phyloP scores from a whole-genome alignment of 2,329 filamentous ascomycete genomes.

The Microsporum canis region DNA sequence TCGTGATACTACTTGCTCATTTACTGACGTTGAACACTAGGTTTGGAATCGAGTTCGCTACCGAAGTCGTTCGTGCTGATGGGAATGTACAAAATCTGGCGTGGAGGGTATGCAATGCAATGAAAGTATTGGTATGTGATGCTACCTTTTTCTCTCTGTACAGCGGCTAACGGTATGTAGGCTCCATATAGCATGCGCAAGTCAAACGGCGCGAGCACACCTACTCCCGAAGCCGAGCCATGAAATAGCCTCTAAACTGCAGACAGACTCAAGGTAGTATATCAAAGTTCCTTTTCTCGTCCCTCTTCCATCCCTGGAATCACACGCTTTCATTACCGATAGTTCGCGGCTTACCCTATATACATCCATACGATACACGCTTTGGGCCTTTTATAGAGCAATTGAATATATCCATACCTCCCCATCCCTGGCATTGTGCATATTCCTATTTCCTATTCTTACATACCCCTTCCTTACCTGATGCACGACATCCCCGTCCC shows the following conservation, averaged over 20 bases:
- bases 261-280: not conserved
- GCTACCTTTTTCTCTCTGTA: not conserved
- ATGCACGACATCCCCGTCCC: not conserved
- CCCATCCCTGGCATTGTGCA: not conserved
- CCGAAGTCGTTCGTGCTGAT: conserved; percentile 83
- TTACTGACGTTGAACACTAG: conserved; percentile 22
- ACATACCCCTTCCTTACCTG: not conserved
- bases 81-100: conserved; percentile 81
- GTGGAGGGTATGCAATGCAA: conserved; percentile 91
- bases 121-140: conserved; percentile 72
- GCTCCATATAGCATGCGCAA: conserved; percentile 61
- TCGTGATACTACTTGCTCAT: not conserved
- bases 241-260: not conserved
- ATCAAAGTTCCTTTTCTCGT: not conserved
- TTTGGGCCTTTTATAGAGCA: not conserved
- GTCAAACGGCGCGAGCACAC: conserved; percentile 52
- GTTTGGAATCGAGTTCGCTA: conserved; percentile 89
- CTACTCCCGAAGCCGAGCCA: conserved; percentile 25
- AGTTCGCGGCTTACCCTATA: not conserved
- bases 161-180: conserved; percentile 28
- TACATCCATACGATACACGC: not conserved
- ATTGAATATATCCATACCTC: not conserved
- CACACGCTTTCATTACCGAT: not conserved
- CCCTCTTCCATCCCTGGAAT: not conserved
- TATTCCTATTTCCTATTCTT: not conserved